Evolutionary conservation across 257 asterid species (phyloP).

Genomic region (Solanum phureja): DNA sequence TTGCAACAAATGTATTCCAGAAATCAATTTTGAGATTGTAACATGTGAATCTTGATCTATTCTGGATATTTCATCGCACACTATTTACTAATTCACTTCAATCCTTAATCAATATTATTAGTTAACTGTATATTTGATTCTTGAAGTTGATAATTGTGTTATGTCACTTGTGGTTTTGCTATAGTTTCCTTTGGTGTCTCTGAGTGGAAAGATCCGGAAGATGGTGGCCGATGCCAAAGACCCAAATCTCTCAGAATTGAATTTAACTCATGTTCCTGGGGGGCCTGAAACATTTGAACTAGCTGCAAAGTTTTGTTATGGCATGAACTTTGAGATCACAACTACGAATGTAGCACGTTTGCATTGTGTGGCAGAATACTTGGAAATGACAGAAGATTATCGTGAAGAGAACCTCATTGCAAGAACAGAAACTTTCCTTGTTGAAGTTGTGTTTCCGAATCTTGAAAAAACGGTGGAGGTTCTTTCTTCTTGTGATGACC

Average conservation of each 20-base stretch:
- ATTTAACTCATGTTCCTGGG: conserved; percentile 50
- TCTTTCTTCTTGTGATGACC: conserved; percentile 33
- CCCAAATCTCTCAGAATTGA: conserved; percentile 29
- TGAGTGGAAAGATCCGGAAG: conserved; percentile 59
- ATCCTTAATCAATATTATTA: background rate
- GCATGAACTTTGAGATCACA: conserved; percentile 58
- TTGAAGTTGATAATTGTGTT: background rate
- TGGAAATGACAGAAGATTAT: conserved; percentile 54
- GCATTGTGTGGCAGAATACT: conserved; percentile 49
- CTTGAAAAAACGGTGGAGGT: conserved; percentile 54
- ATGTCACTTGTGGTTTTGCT: background rate
- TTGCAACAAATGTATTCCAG: background rate
- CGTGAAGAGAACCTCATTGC: conserved; percentile 41
- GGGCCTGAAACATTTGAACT: conserved; percentile 61
- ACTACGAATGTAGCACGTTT: conserved; percentile 44
- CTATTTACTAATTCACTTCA: background rate
- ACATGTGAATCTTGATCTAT: background rate
- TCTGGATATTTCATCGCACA: background rate
- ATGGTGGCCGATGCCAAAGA: conserved; percentile 39
- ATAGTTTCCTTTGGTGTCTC: conserved; percentile 67
- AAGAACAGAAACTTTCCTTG: conserved; percentile 46
- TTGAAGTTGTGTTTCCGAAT: conserved; percentile 30
- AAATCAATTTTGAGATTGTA: background rate
- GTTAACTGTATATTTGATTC: background rate
- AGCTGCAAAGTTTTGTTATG: conserved; percentile 64